Conservation (phyloP, 2,329 filamentous ascomycete genomes). For the Aureobasidium lini region DNA sequence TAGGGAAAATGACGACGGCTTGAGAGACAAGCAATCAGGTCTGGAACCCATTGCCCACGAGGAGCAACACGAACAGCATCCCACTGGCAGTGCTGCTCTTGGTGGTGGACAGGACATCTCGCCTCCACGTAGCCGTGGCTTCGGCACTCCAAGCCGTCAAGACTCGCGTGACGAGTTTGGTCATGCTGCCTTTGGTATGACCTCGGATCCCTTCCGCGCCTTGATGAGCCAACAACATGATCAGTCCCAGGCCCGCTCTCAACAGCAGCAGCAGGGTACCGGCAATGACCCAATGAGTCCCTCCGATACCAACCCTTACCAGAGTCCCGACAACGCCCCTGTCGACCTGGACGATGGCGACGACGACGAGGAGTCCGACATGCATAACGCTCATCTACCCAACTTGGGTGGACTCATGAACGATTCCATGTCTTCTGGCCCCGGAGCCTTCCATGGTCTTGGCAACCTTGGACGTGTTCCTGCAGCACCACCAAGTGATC, state of each 20-base stretch:
- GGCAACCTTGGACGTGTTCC: conserved; percentile 31
- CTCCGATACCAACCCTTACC: conserved; percentile 92
- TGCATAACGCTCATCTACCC: conserved; percentile 36
- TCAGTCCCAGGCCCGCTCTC: conserved; percentile 40
- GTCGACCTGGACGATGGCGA: conserved; percentile 49
- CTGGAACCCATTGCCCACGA: conserved; percentile 44
- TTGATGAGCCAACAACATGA: conserved; percentile 47
- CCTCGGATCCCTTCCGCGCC: conserved; percentile 47
- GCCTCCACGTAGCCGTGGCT: conserved; percentile 37
- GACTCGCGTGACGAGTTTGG: conserved; percentile 50
- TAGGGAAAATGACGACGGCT: conserved; percentile 64
- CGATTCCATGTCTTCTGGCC: conserved; percentile 13
- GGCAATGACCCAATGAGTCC: conserved; percentile 70
- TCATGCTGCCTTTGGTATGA: conserved; percentile 55
- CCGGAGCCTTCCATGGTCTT: conserved; percentile 27
- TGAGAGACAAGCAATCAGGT: conserved; percentile 51
- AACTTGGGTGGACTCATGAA: conserved; percentile 47
- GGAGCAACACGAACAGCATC: conserved; percentile 55
- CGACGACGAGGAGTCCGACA: conserved; percentile 23
- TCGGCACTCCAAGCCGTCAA: conserved; percentile 39
- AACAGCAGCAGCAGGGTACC: conserved; percentile 38
- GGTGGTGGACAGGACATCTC: conserved; percentile 68
- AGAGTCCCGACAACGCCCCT: conserved; percentile 75
- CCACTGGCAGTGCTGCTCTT: conserved; percentile 63
- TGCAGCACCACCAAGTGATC: conserved; percentile 65